These are phyloP conservation scores for Yamadazyma friedrichii DNA, from an alignment of 1,139 yeast genomes.

Conservation along the genomic window DNA sequence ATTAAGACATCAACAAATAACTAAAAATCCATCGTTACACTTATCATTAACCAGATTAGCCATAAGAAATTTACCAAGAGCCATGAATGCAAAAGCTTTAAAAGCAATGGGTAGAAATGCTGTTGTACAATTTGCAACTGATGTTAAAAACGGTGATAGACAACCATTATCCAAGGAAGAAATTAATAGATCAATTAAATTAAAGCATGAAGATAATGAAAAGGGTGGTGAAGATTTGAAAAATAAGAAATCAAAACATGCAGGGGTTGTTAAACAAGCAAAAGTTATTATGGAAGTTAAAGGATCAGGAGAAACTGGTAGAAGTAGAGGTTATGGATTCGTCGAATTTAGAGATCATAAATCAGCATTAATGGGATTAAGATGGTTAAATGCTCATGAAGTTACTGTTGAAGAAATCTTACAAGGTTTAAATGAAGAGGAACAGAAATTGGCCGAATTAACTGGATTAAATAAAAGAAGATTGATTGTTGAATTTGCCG, in stretches of 20 bases:
- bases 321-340: conserved; percentile 97
- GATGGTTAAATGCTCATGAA: conserved; percentile 96
- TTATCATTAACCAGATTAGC: conserved; percentile 92
- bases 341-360: conserved; percentile 91
- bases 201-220: conserved; percentile 48
- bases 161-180: conserved; percentile 92
- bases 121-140: conserved; percentile 92
- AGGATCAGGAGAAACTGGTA: conserved; percentile 81
- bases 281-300: conserved; percentile 91
- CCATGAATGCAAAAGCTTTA: conserved; percentile 83
- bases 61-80: conserved; percentile 87
- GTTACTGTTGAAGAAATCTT: conserved; percentile 69
- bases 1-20: conserved; percentile 84
- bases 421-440: conserved; percentile 73
- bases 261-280: conserved; percentile 91
- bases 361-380: conserved; percentile 89
- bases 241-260: conserved; percentile 65
- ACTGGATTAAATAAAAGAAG: conserved; percentile 66
- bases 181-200: conserved; percentile 70
- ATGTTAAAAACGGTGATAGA: conserved; percentile 71
- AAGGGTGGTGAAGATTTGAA: conserved; percentile 47
- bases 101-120: conserved; percentile 94
- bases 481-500: conserved; percentile 90
- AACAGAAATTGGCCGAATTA: conserved; percentile 49
- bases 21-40: conserved; percentile 88